Conservation (phyloP, 2,329 filamentous ascomycete genomes). For the Podosphaera fusca region DNA sequence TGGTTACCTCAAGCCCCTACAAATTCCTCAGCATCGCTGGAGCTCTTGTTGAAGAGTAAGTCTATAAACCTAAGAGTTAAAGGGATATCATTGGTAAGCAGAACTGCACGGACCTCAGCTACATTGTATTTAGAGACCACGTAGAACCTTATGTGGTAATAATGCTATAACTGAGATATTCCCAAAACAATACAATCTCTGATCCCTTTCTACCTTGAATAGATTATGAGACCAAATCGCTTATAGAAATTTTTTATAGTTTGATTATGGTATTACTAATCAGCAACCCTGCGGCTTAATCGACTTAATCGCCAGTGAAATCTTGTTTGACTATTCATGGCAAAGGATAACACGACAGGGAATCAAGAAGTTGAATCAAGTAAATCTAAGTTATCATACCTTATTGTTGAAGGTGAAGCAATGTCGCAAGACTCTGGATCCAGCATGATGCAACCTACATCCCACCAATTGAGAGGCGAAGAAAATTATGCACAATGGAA, state of each 20-base stretch:
- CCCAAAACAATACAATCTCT: neutral
- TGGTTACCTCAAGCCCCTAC: no score
- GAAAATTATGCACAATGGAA: neutral
- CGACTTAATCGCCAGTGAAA: neutral
- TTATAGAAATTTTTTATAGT: neutral
- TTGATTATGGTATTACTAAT: neutral
- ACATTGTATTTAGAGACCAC: no score
- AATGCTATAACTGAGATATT: neutral
- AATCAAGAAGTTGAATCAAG: neutral
- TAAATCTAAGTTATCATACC: neutral
- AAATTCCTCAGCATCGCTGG: no score
- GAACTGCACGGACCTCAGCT: no score
- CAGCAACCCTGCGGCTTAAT: neutral
- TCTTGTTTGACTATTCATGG: neutral
- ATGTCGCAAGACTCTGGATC: neutral
- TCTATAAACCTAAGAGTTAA: no score
- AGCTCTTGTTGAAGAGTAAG: no score
- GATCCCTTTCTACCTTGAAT: neutral
- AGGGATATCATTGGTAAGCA: no score
- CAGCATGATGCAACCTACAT: neutral
- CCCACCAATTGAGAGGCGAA: neutral
- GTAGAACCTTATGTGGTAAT: no score
- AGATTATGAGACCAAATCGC: neutral
- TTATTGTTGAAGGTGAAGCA: conserved; percentile 1
- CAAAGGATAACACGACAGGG: neutral